Evolutionary conservation across 208 protist species (phyloP).

Genomic region (Wallacemonas rigidus): DNA sequence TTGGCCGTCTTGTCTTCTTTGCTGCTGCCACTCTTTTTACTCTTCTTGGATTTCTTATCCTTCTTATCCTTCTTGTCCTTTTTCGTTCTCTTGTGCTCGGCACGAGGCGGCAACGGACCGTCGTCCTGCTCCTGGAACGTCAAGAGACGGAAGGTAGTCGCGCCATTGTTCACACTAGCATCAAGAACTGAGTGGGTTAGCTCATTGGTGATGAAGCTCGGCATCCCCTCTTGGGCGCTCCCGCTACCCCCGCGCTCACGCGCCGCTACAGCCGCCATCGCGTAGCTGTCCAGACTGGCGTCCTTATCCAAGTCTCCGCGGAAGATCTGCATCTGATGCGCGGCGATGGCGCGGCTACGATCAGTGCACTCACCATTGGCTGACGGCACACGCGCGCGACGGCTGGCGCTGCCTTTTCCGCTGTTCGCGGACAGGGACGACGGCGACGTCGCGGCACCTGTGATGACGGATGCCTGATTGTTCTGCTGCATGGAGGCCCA

Average conservation of each 20-base stretch:
- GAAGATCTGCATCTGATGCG: slow-evolving; percentile 22
- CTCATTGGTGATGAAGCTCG: slow-evolving; percentile 14
- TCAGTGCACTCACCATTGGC: background rate
- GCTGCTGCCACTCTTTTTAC: background rate
- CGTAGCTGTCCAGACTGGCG: slow-evolving; percentile 36
- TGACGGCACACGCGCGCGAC: background rate
- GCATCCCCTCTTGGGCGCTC: slow-evolving; percentile 2
- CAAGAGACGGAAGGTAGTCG: slow-evolving; percentile 23
- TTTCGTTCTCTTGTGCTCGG: slow-evolving; percentile 29
- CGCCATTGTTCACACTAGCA: background rate
- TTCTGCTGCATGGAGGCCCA: slow-evolving; percentile 11
- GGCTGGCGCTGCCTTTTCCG: background rate
- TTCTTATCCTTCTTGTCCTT: slow-evolving; percentile 23
- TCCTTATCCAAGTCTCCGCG: slow-evolving; percentile 35
- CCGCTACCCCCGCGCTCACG: slow-evolving; percentile 1
- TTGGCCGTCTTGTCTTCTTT: background rate
- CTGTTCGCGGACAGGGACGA: background rate
- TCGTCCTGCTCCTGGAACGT: slow-evolving; percentile 43
- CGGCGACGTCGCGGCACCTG: background rate
- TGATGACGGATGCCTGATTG: background rate
- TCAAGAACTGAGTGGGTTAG: slow-evolving; percentile 10
- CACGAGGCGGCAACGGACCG: slow-evolving; percentile 27
- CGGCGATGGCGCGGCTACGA: background rate
- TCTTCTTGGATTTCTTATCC: slow-evolving; percentile 14
- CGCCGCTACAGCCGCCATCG: slow-evolving; percentile 6